phyloP scores from a whole-genome alignment of 1,284 basidiomycete species.

The Moniliophthora roreri region DNA sequence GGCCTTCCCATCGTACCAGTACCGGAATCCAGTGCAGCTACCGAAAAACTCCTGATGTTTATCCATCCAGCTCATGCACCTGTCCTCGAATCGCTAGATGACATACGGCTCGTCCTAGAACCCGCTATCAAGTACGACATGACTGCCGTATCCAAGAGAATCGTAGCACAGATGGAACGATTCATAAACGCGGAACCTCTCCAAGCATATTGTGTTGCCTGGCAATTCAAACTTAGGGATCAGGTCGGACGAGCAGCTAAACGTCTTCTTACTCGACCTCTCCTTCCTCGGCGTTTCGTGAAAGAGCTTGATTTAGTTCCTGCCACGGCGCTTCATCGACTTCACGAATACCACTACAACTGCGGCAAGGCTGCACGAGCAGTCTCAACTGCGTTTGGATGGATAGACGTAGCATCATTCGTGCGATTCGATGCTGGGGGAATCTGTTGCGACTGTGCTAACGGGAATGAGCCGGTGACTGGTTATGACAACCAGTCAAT shows the following conservation, averaged over 20 bases:
- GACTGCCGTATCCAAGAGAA: background rate
- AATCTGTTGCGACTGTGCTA: constrained; percentile 6
- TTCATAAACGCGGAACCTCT: background rate
- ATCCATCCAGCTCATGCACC: constrained; percentile 23
- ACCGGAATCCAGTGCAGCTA: constrained; percentile 21
- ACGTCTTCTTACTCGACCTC: background rate
- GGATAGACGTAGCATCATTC: constrained; percentile 6
- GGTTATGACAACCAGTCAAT: constrained; percentile 2
- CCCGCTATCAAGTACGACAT: constrained; percentile 5
- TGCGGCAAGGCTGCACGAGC: constrained; percentile 6
- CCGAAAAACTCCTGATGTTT: constrained; percentile 26
- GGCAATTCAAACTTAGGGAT: constrained; percentile 1
- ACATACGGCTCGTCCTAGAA: constrained; percentile 1
- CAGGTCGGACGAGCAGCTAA: constrained; percentile 3
- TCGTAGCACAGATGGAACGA: background rate
- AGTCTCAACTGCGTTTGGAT: constrained; percentile 11
- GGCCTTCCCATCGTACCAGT: constrained; percentile 22
- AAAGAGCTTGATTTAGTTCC: constrained; percentile 4
- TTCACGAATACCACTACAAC: constrained; percentile 8
- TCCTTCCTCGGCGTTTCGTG: background rate
- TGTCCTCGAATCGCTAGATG: background rate
- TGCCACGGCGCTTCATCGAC: constrained; percentile 2
- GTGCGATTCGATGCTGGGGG: constrained; percentile 6
- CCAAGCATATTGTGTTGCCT: background rate
- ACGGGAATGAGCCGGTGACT: background rate